Evolutionary conservation across 371 early-diverging fungal genomes (phyloP), one percentile per base, ranked within the genome.

Genomic region (Entomophthora muscae): DNA sequence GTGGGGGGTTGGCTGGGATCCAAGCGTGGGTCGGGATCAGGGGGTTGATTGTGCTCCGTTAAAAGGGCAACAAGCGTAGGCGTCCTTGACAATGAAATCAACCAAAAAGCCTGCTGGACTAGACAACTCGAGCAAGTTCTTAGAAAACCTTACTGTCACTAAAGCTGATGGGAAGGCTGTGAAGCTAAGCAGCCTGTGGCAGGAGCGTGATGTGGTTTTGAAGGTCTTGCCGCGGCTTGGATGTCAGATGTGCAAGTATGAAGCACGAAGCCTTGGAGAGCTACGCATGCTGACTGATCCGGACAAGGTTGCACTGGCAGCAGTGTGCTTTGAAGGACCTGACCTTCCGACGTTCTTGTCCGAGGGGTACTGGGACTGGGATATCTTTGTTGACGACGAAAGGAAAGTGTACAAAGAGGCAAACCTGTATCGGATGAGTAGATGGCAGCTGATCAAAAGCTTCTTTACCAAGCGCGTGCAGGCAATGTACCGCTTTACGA

Each of bases 281-380:
- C n/a, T n/a, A n/a, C n/a, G n/a, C 12, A n/a, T 28, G 10, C 26
- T 22, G 12, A 13, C 31, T 7, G 57, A 57, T 26, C 7, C 3
- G 29, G 13, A 22, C 7, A 26, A 28, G 12, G 57, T 57, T 22
- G 29, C 22, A 26, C 21, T 57, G 26, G 57, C 57, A 22, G 57
- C 57, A 5, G 29, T 57, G 12, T 27, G 30, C 10, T 57, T 57
- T 26, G 57, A 57, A 26, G 57, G 31, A 3, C 12, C 22, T 10
- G 57, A 57, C 31, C 22, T 57, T 17, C 17, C 7, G 26, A 29
- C 57, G 57, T 57, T 57, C 29, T 10, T 57, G 31, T 23, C 24
- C 12, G 27, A 12, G 29, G 57, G 57, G 5, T 57, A 57, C 29
- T 57, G 57, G 57, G 57, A 57, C 3, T 57, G 57, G 57, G 57